These are phyloP conservation scores for Monosporozyma solicola DNA, from an alignment of 805 yeast genomes.

Conservation along the genomic window DNA sequence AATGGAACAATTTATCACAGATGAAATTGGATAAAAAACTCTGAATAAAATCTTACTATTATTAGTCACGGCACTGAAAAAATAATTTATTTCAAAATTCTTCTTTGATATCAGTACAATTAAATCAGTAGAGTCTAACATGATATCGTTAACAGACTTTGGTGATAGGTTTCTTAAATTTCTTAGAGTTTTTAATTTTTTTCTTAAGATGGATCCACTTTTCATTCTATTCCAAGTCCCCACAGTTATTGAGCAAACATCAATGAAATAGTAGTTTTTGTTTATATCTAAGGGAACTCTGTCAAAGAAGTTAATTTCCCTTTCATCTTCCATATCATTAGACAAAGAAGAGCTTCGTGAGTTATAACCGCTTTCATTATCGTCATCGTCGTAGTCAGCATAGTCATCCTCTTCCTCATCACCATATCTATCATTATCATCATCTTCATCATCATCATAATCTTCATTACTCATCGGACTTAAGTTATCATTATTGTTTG, in stretches of 20 bases:
- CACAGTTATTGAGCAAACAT: constrained; percentile 58
- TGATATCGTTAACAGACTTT: constrained; percentile 48
- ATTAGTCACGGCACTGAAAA: constrained; percentile 65
- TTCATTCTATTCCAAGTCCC: constrained; percentile 77
- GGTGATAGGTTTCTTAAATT: constrained; percentile 59
- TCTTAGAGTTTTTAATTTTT: constrained; percentile 33
- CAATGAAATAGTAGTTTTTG: constrained; percentile 60
- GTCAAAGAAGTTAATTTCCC: constrained; percentile 24
- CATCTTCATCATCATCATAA: neutral
- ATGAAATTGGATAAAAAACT: constrained; percentile 58
- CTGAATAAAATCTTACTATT: constrained; percentile 61
- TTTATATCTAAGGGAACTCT: constrained; percentile 47
- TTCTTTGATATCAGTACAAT: constrained; percentile 62
- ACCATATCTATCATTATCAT: neutral
- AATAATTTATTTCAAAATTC: constrained; percentile 66
- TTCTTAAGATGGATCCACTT: constrained; percentile 43
- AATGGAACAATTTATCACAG: constrained; percentile 52
- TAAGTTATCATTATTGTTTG: neutral
- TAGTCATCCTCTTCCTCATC: constrained; percentile 7
- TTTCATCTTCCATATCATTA: neutral
- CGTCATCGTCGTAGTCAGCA: constrained; percentile 4
- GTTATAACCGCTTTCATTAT: neutral
- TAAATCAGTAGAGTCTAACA: constrained; percentile 59
- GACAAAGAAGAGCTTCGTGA: neutral
- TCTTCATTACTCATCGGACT: neutral